Conservation (phyloP, 2,329 filamentous ascomycete genomes). For the Neonectria neomacrospora region DNA sequence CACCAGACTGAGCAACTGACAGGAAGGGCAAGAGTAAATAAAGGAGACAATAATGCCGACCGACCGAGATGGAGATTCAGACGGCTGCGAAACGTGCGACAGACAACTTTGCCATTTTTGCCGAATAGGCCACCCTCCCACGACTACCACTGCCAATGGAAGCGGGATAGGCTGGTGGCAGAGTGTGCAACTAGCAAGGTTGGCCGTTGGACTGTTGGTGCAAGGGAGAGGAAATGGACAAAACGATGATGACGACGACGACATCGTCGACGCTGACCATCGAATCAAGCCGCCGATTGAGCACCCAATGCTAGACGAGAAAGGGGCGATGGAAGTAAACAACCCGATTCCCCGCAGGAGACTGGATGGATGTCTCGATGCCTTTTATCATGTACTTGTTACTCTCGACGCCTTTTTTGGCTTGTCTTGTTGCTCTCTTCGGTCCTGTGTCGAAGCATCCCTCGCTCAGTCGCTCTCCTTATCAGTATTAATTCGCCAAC, state of each 20-base stretch:
- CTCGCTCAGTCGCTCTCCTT: too few species aligned
- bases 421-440: too few species aligned
- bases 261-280: not conserved
- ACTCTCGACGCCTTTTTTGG: too few species aligned
- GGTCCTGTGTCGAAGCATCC: too few species aligned
- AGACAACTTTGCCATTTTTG: not conserved
- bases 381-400: too few species aligned
- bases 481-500: not conserved
- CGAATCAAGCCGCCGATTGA: not conserved
- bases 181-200: not conserved
- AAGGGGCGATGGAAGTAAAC: not conserved
- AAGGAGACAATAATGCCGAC: too few species aligned
- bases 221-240: not conserved
- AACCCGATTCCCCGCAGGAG: not conserved
- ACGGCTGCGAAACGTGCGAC: not conserved
- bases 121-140: constrained; percentile 1
- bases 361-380: not conserved
- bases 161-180: not conserved
- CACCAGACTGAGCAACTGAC: not conserved
- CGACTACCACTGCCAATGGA: not conserved
- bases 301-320: too few species aligned
- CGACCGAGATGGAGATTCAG: too few species aligned
- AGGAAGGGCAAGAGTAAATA: not conserved
- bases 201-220: not conserved
- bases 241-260: not conserved